Evolutionary conservation across 225 moss, liverwort and hornwort genomes (phyloP), one percentile per base, ranked within the genome.

Genomic region (Antitrichia curtipendula): DNA sequence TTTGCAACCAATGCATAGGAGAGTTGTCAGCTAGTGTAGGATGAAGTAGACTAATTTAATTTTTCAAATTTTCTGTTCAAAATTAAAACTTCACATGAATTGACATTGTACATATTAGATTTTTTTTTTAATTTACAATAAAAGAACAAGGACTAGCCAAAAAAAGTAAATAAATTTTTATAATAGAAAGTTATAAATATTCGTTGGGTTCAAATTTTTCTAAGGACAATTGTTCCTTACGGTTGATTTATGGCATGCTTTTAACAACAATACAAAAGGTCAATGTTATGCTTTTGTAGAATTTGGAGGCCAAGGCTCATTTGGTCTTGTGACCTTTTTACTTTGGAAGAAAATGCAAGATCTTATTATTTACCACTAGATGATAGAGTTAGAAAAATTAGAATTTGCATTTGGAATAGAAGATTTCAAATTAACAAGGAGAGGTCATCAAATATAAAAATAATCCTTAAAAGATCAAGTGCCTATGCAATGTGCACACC

Each of bases 151-250:
- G 6, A 10, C 10, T 72, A 29, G 28, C 28, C 2, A 45, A 45
- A 72, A 9, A 1, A 0, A 1, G 17, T 6, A 29, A 0, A 16
- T 5, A 27, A 16, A n/a, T n/a, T n/a, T 9, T 43, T 9, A 0
- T 43, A 16, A 45, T 28, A 3, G 6, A 28, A 68, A 71, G 27
- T 43, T 16, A 4, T 9, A 2, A 43, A 43, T 71, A 27, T 71
- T 43, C 9, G 3, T 25, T 43, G 27, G 13, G 9, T 6, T 43
- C 43, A 43, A 43, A 27, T 28, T 71, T 43, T 2, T 69, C 8
- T 69, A 8, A 24, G 0, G 4, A 6, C 7, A 0, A 40, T 38
- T 7, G 40, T 13, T 40, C 7, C 38, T 68, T 25, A 3, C 5
- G 5, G 3, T n/a, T 4, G 10, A n/a, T 66, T 3, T 12, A n/a